A percentile compares a stretch with the other conserved stretches of the same genome.
Evolutionary conservation across 306 rosid species (phyloP).

Genomic region (Myrica gale): DNA sequence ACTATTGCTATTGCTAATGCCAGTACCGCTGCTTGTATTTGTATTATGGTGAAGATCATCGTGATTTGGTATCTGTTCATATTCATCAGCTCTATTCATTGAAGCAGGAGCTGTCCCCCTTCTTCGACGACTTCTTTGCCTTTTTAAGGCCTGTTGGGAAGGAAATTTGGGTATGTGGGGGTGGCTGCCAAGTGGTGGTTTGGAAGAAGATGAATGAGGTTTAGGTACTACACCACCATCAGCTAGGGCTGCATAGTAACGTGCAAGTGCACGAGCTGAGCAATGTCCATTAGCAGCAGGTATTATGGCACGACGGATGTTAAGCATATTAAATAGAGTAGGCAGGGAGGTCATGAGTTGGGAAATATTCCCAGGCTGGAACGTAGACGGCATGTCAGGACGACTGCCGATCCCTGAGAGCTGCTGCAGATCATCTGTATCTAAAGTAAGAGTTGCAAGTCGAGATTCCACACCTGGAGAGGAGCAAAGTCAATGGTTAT

Average conservation of each 20-base stretch:
- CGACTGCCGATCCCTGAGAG: constrained; percentile 42
- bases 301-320: constrained; percentile 81
- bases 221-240: constrained; percentile 79
- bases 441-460: constrained; percentile 75
- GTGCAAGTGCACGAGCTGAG: constrained; percentile 96
- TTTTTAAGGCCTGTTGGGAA: constrained; percentile 37
- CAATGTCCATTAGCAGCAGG: constrained; percentile 94
- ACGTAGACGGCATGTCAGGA: constrained; percentile 64
- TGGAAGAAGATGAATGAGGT: constrained; percentile 67
- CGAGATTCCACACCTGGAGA: constrained; percentile 85
- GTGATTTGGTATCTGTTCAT: constrained; percentile 27
- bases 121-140: constrained; percentile 31
- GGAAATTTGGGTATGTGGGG: constrained; percentile 75
- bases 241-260: constrained; percentile 87
- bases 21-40: constrained; percentile 20
- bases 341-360: constrained; percentile 50
- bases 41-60: constrained; percentile 23
- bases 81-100: constrained; percentile 2
- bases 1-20: constrained; percentile 27
- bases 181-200: constrained; percentile 86
- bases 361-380: constrained; percentile 59
- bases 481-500: constrained; percentile 21
- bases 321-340: constrained; percentile 62
- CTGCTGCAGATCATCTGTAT: constrained; percentile 54
- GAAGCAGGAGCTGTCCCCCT: constrained; percentile 33